phyloP scores from a whole-genome alignment of 176 grass and related monocot species.

The Hordeum marinum region DNA sequence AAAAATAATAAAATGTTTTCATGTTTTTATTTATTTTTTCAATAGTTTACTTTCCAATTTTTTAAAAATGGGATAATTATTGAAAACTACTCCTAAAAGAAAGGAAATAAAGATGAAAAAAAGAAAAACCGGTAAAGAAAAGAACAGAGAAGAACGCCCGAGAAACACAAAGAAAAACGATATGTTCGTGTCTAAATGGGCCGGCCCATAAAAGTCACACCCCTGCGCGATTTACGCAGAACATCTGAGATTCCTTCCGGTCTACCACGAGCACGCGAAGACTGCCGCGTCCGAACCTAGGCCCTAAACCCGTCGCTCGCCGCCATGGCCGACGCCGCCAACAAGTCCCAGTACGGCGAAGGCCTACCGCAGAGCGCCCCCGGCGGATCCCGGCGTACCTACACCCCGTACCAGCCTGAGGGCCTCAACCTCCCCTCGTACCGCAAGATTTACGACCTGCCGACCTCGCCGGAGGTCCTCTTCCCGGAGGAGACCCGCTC shows the following conservation, averaged over 20 bases:
- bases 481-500: slow-evolving; percentile 45
- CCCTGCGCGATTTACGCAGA: neutral
- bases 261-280: neutral
- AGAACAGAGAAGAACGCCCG: too few relatives aligned
- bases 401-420: slow-evolving; percentile 46
- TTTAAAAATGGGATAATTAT: too few relatives aligned
- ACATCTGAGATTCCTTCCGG: neutral
- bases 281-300: neutral
- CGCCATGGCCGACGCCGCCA: slow-evolving; percentile 22
- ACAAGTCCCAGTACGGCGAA: neutral
- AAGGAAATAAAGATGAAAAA: too few relatives aligned
- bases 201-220: neutral
- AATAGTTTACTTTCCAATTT: too few relatives aligned
- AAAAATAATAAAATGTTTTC: too few relatives aligned
- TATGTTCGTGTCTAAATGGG: too few relatives aligned
- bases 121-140: too few relatives aligned
- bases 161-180: neutral
- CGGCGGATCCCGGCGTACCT: slow-evolving; percentile 9
- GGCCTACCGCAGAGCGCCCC: neutral
- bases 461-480: slow-evolving; percentile 74
- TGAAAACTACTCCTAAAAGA: too few relatives aligned
- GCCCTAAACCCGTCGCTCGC: slow-evolving; percentile 13
- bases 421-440: slow-evolving; percentile 20
- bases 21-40: too few relatives aligned
- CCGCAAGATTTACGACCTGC: slow-evolving; percentile 59